Evolutionary conservation across 306 rosid genomes (phyloP), one percentile per base, ranked within the genome.

Genomic region (Vigna trinervia): DNA sequence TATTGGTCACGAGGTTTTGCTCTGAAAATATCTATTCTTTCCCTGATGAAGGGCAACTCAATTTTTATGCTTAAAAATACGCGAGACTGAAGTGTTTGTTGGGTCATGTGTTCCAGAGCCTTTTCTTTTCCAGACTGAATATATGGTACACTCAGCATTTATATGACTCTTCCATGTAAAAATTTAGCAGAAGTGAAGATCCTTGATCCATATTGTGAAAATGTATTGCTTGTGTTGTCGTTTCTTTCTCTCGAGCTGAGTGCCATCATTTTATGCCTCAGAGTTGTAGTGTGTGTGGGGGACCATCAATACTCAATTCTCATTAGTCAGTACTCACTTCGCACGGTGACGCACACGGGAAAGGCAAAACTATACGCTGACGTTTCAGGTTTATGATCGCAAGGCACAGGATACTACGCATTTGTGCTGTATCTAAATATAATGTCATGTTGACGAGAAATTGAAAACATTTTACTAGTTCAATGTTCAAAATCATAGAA

Each of bases 231-330:
- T 45, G 51, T 12, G 26, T 45, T 56, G 43, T 72, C 2, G n/a
- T 56, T 65, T 20, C 6, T 34, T 47, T 56, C 67, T 58, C 76
- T 81, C 60, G 84, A 75, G 84, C 68, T 17, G 68, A 75, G 77
- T 60, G 76, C 71, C 70, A 73, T 43, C 12, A 30, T 20, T 74
- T 52, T 1, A 63, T 39, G 2, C 36, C 76, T 39, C 5, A 20
- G 77, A 81, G 72, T 81, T 75, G 41, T 38, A 1, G 56, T 23
- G 76, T 36, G 76, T 75, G 67, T 7, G 30, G 6, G 72, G 80
- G 81, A 69, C 73, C 81, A 74, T 43, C 70, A 1, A 53, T 32
- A 19, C 72, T n/a, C 45, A 1, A 53, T 45, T 14, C 65, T 26
- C 22, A 10, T 2, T 30, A 65, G 69, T 65, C 64, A 70, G 34